Conservation (phyloP, 1,284 basidiomycete species). For the Golubevia sp. region DNA sequence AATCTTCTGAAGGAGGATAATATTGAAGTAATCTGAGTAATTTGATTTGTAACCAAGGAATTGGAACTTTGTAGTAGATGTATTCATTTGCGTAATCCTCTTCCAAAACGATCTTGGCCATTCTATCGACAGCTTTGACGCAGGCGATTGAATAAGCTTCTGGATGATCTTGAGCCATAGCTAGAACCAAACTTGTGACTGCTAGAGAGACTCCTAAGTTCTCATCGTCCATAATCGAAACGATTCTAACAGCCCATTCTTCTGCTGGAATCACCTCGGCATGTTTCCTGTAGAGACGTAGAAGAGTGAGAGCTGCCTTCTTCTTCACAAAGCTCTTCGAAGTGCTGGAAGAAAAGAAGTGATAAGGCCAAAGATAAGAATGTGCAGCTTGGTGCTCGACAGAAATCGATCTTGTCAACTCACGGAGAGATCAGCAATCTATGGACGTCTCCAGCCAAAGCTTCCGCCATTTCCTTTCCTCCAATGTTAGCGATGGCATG, state of each 20-base stretch:
- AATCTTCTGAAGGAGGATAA: constrained; percentile 33
- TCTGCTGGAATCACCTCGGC: constrained; percentile 43
- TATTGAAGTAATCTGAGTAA: constrained; percentile 51
- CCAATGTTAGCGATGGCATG: constrained; percentile 58
- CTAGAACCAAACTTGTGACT: constrained; percentile 48
- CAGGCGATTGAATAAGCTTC: constrained; percentile 40
- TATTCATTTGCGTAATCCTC: constrained; percentile 48
- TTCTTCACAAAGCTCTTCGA: constrained; percentile 54
- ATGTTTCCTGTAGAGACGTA: constrained; percentile 47
- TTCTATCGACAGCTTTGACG: constrained; percentile 42
- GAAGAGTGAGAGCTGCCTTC: constrained; percentile 54
- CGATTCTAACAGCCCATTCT: constrained; percentile 55
- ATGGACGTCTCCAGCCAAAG: constrained; percentile 46
- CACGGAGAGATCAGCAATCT: constrained; percentile 52
- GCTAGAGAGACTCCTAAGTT: constrained; percentile 47
- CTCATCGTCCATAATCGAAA: constrained; percentile 46
- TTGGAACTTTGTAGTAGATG: constrained; percentile 56
- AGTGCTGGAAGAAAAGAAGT: constrained; percentile 16
- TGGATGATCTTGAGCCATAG: constrained; percentile 46
- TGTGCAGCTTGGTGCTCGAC: background rate
- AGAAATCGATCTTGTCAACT: background rate
- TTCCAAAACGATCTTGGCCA: constrained; percentile 43
- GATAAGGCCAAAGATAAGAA: background rate
- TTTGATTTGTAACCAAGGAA: constrained; percentile 60
- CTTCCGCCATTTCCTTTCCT: constrained; percentile 51